Evolutionary conservation across 2,329 filamentous ascomycete species (phyloP), one percentile per base, ranked within the genome.

Genomic region (Dactylellina drechsleri): DNA sequence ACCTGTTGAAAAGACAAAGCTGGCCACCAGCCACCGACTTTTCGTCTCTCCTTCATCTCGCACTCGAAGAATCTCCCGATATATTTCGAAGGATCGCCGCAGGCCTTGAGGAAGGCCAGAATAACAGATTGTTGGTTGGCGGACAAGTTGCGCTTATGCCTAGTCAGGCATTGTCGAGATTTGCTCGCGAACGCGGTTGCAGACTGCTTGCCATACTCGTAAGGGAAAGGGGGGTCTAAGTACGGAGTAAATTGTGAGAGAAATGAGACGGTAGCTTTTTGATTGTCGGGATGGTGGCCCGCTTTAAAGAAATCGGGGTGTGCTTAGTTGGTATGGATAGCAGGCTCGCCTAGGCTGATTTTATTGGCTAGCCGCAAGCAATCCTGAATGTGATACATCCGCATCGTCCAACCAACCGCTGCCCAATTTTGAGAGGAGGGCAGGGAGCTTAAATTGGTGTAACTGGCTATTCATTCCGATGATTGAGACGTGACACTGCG

Each of bases 351-450:
- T 62, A 66, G 53, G 64, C 47, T 52, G 64, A 47, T 68, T 57
- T 68, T 58, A 75, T 75, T 75, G 71, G 71, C 71, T 47, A 68
- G 57, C 71, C 62, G 64, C 65, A 66, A 67, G 64, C 64, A 64
- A 60, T 75, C 59, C 59, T 68, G 64, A 75, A 75, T 67, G 71
- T 75, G 71, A 75, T 75, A 64, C 71, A 54, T 20, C 36, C 36
- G 56, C 54, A 64, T 68, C 60, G 64, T 68, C 36, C 64, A 75
- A 67, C 64, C 58, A 75, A 56, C 61, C 58, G 65, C 71, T 60
- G 52, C 64, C 71, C 53, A 54, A 52, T 60, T 75, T 56, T 31
- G 65, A 52, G 58, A 59, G 45, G 28, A 20, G 49, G 41, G 41
- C 62, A 74, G 70, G 67, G 62, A 66, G 54, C 61, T 61, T 60